These are phyloP conservation scores for Coelastrella sp. DNA, from an alignment of 139 green algal genomes.

Conservation along the genomic window DNA sequence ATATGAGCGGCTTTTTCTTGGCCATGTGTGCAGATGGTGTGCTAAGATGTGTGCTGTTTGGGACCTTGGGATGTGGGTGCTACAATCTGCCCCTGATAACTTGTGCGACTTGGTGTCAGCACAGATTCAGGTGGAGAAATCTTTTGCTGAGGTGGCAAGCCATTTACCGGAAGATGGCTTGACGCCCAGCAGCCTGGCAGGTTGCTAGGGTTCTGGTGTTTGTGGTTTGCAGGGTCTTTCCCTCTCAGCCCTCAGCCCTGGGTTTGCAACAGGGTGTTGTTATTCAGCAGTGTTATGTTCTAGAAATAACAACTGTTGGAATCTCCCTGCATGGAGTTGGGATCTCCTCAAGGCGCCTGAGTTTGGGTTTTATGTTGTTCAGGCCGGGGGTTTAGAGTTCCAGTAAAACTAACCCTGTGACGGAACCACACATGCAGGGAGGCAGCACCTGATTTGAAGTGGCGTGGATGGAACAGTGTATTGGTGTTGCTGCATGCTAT, in stretches of 20 bases:
- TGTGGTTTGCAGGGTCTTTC: not conserved
- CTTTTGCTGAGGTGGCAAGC: not conserved
- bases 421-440: not conserved
- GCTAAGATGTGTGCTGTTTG: no score
- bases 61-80: no score
- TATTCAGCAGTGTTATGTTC: not conserved
- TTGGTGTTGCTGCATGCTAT: not conserved
- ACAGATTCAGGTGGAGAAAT: not conserved
- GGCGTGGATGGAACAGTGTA: not conserved
- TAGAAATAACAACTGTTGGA: not conserved
- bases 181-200: not conserved
- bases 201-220: not conserved
- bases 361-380: not conserved
- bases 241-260: no score
- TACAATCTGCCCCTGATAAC: no score
- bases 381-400: not conserved
- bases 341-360: slow-evolving; percentile 11
- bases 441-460: not conserved
- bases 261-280: not conserved
- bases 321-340: not conserved
- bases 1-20: no score
- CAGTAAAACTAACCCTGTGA: not conserved
- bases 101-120: no score
- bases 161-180: not conserved
- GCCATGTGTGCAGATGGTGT: no score